Evolutionary conservation across 2,329 filamentous ascomycete species (phyloP).

Genomic region (Sordariomycetes sp.): DNA sequence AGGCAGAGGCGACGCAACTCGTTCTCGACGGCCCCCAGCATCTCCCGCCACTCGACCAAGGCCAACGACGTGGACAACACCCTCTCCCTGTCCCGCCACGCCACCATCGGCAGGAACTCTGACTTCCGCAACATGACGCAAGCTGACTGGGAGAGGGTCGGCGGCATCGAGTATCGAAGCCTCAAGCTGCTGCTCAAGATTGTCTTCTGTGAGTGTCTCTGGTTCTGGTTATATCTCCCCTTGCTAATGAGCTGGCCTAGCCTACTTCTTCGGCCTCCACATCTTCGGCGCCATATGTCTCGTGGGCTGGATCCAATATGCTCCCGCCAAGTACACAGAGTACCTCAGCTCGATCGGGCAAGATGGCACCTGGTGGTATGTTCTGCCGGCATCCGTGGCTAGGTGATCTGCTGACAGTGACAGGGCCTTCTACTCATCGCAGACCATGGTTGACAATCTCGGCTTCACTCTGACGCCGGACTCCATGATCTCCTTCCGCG

Average conservation of each 20-base stretch:
- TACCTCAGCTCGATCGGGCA: slow-evolving; percentile 28
- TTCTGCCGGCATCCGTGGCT: no score
- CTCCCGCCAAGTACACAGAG: slow-evolving; percentile 27
- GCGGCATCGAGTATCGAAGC: slow-evolving; percentile 42
- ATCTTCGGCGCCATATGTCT: slow-evolving; percentile 37
- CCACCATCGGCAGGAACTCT: slow-evolving; percentile 35
- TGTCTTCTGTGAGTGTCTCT: slow-evolving; percentile 21
- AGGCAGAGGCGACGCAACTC: background rate
- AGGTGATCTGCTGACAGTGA: no score
- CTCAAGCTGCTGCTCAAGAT: slow-evolving; percentile 40
- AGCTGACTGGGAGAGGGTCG: slow-evolving; percentile 32
- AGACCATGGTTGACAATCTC: slow-evolving; percentile 42
- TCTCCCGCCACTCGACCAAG: background rate
- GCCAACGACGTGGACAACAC: background rate
- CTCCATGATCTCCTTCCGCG: slow-evolving; percentile 40
- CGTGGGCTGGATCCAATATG: slow-evolving; percentile 34
- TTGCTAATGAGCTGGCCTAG: slow-evolving; percentile 11
- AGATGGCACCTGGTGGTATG: slow-evolving; percentile 32
- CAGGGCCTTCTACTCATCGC: slow-evolving; percentile 37
- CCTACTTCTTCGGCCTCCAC: slow-evolving; percentile 35
- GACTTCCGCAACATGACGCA: slow-evolving; percentile 31
- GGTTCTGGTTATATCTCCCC: no score
- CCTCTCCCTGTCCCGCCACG: slow-evolving; percentile 24
- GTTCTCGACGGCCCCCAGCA: background rate
- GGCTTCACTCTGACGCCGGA: slow-evolving; percentile 46